Conservation (phyloP, 2,329 filamentous ascomycete species). For the Alternaria ethzedia region DNA sequence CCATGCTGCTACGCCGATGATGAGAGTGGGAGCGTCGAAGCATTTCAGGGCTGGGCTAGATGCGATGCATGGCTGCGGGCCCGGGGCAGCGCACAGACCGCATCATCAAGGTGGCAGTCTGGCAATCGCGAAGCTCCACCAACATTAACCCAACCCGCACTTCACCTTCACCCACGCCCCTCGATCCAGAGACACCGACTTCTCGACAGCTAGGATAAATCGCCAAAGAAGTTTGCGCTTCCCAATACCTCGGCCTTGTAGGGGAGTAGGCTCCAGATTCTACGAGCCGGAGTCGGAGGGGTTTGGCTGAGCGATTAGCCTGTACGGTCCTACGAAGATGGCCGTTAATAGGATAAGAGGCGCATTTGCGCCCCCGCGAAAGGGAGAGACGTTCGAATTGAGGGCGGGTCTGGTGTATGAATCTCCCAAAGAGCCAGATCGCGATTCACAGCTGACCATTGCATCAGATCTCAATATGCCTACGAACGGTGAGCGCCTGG, state of each 20-base stretch:
- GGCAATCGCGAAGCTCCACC: slow-evolving; percentile 34
- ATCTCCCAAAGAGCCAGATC: slow-evolving; percentile 4
- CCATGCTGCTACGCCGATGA: slow-evolving; percentile 23
- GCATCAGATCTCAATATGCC: slow-evolving; percentile 87
- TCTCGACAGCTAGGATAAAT: not conserved
- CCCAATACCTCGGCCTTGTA: not conserved
- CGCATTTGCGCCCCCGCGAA: slow-evolving; percentile 89
- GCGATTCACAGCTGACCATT: slow-evolving; percentile 42
- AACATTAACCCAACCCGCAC: slow-evolving; percentile 18
- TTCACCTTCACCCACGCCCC: slow-evolving; percentile 11
- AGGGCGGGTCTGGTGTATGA: slow-evolving; percentile 81
- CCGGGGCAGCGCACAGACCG: slow-evolving; percentile 27
- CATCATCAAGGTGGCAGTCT: slow-evolving; percentile 37
- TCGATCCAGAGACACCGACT: not conserved
- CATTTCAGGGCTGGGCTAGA: slow-evolving; percentile 11
- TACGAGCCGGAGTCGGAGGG: slow-evolving; percentile 41
- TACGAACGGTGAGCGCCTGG: slow-evolving; percentile 73
- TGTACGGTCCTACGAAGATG: slow-evolving; percentile 62
- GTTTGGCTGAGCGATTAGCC: slow-evolving; percentile 38
- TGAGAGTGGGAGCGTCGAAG: slow-evolving; percentile 11
- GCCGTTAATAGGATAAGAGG: slow-evolving; percentile 95
- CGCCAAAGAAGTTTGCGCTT: slow-evolving; percentile 4
- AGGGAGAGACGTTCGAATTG: slow-evolving; percentile 98
- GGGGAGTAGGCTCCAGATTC: slow-evolving; percentile 2
- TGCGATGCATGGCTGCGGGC: not conserved